Percentiles rank a stretch among this genome's conserved stretches.
phyloP scores from a whole-genome alignment of 2,329 filamentous ascomycete genomes.

The Zymoseptoria tritici region DNA sequence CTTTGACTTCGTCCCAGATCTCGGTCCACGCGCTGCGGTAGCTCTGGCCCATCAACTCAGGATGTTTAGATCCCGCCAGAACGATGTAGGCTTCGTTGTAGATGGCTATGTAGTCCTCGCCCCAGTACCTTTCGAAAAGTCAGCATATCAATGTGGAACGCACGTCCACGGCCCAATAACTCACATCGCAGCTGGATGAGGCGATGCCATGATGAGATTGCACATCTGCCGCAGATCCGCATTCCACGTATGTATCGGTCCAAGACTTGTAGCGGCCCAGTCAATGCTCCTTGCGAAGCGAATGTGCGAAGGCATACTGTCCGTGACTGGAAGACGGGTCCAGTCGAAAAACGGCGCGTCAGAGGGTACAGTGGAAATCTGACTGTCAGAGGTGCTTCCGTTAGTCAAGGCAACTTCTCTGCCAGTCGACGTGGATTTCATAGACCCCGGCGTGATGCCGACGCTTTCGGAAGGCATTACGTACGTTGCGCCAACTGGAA shows the following conservation, averaged over 20 bases:
- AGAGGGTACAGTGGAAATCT: slow-evolving; percentile 18
- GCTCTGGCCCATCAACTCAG: slow-evolving; percentile 61
- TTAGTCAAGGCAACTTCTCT: slow-evolving; percentile 11
- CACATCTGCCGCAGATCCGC: slow-evolving; percentile 68
- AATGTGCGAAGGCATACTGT: slow-evolving; percentile 62
- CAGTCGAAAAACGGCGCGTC: slow-evolving; percentile 63
- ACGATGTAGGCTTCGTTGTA: slow-evolving; percentile 67
- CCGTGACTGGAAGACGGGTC: slow-evolving; percentile 61
- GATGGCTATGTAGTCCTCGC: slow-evolving; percentile 58
- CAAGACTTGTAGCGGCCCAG: slow-evolving; percentile 66
- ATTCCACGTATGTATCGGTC: slow-evolving; percentile 67
- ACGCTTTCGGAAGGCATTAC: slow-evolving; percentile 14
- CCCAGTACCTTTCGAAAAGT: slow-evolving; percentile 55
- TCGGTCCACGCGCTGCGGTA: slow-evolving; percentile 55
- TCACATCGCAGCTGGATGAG: slow-evolving; percentile 44
- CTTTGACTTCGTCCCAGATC: slow-evolving; percentile 64
- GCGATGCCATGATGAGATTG: slow-evolving; percentile 73
- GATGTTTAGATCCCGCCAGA: slow-evolving; percentile 70
- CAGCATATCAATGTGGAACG: slow-evolving; percentile 39
- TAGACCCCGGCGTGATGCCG: slow-evolving; percentile 11
- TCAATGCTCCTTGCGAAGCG: slow-evolving; percentile 63
- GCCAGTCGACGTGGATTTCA: slow-evolving; percentile 6
- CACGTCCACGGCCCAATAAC: slow-evolving; percentile 22
- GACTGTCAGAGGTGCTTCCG: slow-evolving; percentile 16
- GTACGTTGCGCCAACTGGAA: slow-evolving; percentile 20